Evolutionary conservation across 345 rosid genomes (phyloP).

Genomic region (Noccaea bulbosa): DNA sequence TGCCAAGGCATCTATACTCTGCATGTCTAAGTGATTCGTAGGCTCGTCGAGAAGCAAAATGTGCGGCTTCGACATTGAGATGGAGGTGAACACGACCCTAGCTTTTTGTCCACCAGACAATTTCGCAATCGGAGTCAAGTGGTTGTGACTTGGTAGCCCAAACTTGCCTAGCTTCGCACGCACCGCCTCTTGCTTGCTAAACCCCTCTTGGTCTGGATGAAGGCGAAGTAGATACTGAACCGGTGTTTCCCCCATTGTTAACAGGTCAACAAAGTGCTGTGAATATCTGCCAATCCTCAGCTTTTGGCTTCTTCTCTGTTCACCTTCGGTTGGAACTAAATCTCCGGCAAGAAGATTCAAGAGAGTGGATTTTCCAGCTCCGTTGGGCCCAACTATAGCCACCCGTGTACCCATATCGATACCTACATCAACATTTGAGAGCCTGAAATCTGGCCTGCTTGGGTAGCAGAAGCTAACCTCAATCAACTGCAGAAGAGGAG

Average conservation of each 20-base stretch:
- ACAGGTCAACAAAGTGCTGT: slow-evolving; percentile 91
- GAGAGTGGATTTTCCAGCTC: slow-evolving; percentile 95
- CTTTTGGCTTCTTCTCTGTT: slow-evolving; percentile 83
- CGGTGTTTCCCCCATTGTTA: slow-evolving; percentile 91
- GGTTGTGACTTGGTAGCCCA: slow-evolving; percentile 92
- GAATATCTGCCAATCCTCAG: slow-evolving; percentile 92
- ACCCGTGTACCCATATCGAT: slow-evolving; percentile 98
- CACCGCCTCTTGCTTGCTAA: slow-evolving; percentile 94
- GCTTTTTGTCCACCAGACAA: slow-evolving; percentile 94
- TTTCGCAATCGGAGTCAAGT: slow-evolving; percentile 83
- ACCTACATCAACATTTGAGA: slow-evolving; percentile 85
- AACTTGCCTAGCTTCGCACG: slow-evolving; percentile 95
- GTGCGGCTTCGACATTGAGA: slow-evolving; percentile 94
- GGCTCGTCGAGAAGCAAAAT: slow-evolving; percentile 90
- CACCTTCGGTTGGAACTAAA: slow-evolving; percentile 81
- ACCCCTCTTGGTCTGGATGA: slow-evolving; percentile 95
- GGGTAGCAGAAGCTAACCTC: slow-evolving; percentile 94
- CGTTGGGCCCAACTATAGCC: slow-evolving; percentile 94
- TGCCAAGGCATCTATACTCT: slow-evolving; percentile 93
- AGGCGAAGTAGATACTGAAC: slow-evolving; percentile 95
- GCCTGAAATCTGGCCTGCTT: slow-evolving; percentile 75
- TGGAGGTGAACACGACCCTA: slow-evolving; percentile 90
- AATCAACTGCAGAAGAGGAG: slow-evolving; percentile 85
- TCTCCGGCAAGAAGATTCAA: slow-evolving; percentile 95
- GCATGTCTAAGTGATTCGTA: slow-evolving; percentile 95